Evolutionary conservation across 495 filamentous ascomycete genomes (phyloP).

Genomic region (Glutinoglossum americanum): DNA sequence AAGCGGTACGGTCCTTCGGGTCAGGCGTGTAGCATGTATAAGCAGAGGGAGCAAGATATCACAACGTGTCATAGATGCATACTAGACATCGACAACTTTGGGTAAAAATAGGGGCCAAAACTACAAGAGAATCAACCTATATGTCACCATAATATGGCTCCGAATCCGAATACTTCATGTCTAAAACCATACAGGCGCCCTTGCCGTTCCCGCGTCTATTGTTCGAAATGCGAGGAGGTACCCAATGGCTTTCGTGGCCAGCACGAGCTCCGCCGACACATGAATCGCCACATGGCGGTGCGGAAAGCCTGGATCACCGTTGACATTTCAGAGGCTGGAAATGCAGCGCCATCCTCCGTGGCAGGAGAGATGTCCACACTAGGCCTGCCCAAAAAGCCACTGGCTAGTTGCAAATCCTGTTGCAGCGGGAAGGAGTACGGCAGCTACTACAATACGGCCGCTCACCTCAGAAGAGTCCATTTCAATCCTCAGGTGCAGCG

Average conservation of each 20-base stretch:
- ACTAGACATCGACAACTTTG: no score
- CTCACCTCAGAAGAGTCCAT: conserved; percentile 74
- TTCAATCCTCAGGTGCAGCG: conserved; percentile 34
- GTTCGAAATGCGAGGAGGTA: conserved; percentile 48
- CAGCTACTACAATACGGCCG: conserved; percentile 87
- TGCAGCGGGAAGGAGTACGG: conserved; percentile 57
- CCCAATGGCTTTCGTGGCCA: conserved; percentile 82
- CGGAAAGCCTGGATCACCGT: conserved; percentile 67
- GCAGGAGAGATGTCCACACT: neutral
- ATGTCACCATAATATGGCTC: no score
- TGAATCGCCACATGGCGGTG: conserved; percentile 47
- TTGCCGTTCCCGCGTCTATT: conserved; percentile 53
- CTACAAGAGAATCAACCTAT: no score
- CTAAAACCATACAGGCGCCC: conserved; percentile 43
- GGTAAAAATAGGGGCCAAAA: no score
- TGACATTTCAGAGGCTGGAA: conserved; percentile 22
- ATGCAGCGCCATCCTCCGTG: neutral
- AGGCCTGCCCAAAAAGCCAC: conserved; percentile 25
- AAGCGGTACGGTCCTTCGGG: no score
- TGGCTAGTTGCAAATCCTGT: conserved; percentile 79
- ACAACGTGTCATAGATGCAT: no score
- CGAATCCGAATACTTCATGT: no score
- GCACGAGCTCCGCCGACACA: conserved; percentile 78
- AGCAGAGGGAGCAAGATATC: no score
- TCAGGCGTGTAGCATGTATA: no score